Conservation (phyloP, 352 stramenopile species). For the Pythium sukuiense region DNA sequence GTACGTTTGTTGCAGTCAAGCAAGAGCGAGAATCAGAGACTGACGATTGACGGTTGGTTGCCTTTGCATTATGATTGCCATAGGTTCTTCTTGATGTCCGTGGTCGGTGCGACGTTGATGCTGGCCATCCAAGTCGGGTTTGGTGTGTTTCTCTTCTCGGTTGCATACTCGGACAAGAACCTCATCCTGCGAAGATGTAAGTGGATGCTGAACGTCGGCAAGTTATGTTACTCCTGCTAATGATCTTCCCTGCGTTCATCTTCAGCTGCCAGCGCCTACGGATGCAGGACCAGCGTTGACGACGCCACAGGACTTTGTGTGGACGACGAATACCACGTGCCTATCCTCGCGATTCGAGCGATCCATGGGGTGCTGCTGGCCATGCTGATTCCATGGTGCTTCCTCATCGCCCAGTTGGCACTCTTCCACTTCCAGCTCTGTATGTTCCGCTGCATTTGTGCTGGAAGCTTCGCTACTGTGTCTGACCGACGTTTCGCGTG, state of each 20-base stretch:
- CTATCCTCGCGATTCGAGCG: conserved; percentile 54
- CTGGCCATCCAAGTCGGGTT: conserved; percentile 70
- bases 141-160: conserved; percentile 57
- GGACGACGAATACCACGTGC: conserved; percentile 53
- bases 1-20: conserved; percentile 1
- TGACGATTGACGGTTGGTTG: too few species aligned
- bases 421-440: conserved; percentile 86
- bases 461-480: neutral
- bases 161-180: conserved; percentile 47
- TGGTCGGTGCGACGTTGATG: conserved; percentile 63
- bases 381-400: conserved; percentile 70
- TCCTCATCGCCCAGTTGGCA: conserved; percentile 77
- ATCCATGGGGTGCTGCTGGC: conserved; percentile 65
- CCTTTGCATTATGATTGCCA: neutral
- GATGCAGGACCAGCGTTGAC: conserved; percentile 45
- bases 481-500: conserved; percentile 6
- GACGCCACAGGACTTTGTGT: conserved; percentile 46
- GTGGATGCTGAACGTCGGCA: neutral
- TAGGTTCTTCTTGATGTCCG: conserved; percentile 73
- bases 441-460: conserved; percentile 31
- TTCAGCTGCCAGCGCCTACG: conserved; percentile 59
- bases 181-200: conserved; percentile 43
- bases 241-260: neutral
- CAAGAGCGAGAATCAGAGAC: too few species aligned
- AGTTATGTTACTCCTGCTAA: neutral